Percentiles rank a stretch among this genome's conserved stretches.
These are phyloP conservation scores for Daldinia concentrica DNA, from an alignment of 495 filamentous ascomycete genomes.

Conservation along the genomic window DNA sequence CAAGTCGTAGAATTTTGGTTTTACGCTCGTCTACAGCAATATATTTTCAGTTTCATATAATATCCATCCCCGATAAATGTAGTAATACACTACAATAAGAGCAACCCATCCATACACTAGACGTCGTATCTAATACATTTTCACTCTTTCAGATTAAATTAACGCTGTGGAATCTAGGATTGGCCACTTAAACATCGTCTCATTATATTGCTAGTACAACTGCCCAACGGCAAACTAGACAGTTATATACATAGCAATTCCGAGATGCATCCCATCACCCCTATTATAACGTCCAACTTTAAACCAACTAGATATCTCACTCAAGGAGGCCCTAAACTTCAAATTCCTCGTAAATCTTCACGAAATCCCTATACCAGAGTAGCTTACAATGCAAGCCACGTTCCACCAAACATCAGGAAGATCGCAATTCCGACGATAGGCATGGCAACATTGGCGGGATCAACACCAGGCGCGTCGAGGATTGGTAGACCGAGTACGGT, in stretches of 20 bases:
- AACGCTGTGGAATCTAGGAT: not conserved
- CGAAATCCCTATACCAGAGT: not conserved
- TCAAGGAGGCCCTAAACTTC: not conserved
- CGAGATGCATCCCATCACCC: not conserved
- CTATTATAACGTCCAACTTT: not conserved
- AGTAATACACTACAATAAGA: no score
- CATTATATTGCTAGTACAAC: not conserved
- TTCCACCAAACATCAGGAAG: constrained; percentile 31
- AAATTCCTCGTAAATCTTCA: not conserved
- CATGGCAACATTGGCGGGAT: constrained; percentile 2
- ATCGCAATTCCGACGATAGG: constrained; percentile 21
- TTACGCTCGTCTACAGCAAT: no score
- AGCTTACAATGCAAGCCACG: constrained; percentile 26
- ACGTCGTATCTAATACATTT: not conserved
- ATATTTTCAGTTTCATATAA: no score
- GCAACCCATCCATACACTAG: no score
- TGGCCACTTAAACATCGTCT: not conserved
- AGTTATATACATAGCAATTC: constrained; percentile 1
- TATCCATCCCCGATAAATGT: no score
- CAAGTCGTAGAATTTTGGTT: no score
- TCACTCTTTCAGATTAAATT: not conserved
- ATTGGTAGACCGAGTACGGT: constrained; percentile 39
- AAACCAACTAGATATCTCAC: constrained; percentile 3
- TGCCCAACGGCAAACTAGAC: not conserved
- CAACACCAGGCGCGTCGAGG: constrained; percentile 25